Conservation (phyloP, 257 asterid species). For the Eustoma russellianum region DNA sequence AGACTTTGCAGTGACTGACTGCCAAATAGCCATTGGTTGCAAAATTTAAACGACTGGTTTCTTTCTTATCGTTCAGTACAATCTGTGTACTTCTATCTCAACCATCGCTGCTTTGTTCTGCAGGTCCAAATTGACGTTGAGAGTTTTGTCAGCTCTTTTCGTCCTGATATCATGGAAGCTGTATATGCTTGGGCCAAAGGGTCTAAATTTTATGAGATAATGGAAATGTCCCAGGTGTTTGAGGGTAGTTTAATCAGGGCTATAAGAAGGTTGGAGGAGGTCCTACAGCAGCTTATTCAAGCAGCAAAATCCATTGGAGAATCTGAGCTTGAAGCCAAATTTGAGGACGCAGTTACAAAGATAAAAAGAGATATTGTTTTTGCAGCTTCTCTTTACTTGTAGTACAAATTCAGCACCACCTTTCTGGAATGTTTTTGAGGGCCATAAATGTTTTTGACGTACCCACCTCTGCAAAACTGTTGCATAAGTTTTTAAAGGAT, state of each 20-base stretch:
- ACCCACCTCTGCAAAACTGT: neutral
- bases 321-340: conserved; percentile 69
- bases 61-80: too few relatives aligned
- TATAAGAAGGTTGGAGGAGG: conserved; percentile 92
- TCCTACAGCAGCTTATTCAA: conserved; percentile 85
- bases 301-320: conserved; percentile 94
- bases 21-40: too few relatives aligned
- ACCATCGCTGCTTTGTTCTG: neutral
- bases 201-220: conserved; percentile 79
- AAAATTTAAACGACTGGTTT: too few relatives aligned
- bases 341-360: conserved; percentile 82
- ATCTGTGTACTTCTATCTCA: neutral
- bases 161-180: conserved; percentile 96
- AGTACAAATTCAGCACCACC: conserved; percentile 6
- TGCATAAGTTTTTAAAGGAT: neutral
- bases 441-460: neutral
- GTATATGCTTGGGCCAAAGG: conserved; percentile 93
- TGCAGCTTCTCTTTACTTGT: conserved; percentile 91
- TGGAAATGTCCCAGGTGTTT: conserved; percentile 91
- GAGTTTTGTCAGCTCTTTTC: conserved; percentile 75
- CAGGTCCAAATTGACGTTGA: conserved; percentile 93
- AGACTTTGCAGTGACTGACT: too few relatives aligned
- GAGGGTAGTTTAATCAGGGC: conserved; percentile 98
- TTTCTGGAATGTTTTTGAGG: neutral
- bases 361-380: conserved; percentile 97